phyloP scores from a whole-genome alignment of 805 yeast species.

The Candida quercuum region DNA sequence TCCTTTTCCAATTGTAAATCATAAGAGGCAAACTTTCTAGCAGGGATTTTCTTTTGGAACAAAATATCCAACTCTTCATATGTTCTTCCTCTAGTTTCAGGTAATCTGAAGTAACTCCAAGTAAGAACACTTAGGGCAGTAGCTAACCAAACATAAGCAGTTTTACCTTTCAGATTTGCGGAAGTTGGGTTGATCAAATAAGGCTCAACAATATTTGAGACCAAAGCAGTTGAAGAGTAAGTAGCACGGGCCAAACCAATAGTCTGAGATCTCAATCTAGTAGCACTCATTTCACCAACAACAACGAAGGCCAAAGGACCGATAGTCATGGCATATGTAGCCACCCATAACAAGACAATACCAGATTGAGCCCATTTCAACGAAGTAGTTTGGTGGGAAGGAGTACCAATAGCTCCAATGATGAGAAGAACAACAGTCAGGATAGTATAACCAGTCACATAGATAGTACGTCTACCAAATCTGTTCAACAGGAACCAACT shows the following conservation, averaged over 20 bases:
- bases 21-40: conserved; percentile 34
- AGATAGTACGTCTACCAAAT: conserved; percentile 26
- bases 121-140: conserved; percentile 17
- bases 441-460: conserved; percentile 24
- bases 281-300: conserved; percentile 34
- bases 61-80: conserved; percentile 55
- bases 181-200: conserved; percentile 43
- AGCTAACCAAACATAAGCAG: conserved; percentile 38
- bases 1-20: conserved; percentile 6
- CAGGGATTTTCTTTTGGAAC: conserved; percentile 38
- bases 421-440: conserved; percentile 13
- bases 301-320: conserved; percentile 36
- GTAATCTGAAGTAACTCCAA: conserved; percentile 48
- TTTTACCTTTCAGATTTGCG: conserved; percentile 45
- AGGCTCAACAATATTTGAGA: conserved; percentile 36
- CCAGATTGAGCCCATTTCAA: conserved; percentile 19
- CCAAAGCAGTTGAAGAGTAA: conserved; percentile 29
- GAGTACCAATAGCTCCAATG: conserved; percentile 14
- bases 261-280: conserved; percentile 35
- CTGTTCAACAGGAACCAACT: conserved; percentile 28
- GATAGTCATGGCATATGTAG: conserved; percentile 29
- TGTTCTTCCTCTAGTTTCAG: conserved; percentile 55
- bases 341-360: conserved; percentile 15
- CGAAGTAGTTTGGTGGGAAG: conserved; percentile 8
- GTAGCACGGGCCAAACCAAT: conserved; percentile 28